Conservation (phyloP, 352 stramenopile genomes). For the Thraustochytrium striatum region DNA sequence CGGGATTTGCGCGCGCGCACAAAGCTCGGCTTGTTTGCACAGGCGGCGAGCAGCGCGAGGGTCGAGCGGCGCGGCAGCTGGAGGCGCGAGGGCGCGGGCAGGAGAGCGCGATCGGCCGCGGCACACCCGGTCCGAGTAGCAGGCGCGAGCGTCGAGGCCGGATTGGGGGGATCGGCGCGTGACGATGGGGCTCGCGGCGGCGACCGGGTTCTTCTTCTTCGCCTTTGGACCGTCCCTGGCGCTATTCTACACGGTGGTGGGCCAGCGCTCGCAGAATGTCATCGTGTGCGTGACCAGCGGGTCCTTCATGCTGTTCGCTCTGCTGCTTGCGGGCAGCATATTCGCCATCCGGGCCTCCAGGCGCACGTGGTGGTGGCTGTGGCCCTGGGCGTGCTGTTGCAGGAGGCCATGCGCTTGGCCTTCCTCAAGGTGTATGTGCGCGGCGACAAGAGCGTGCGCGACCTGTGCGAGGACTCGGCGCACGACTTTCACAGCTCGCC, state of each 20-base stretch:
- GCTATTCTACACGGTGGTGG: constrained; percentile 18
- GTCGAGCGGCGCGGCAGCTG: not conserved
- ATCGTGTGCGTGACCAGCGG: not conserved
- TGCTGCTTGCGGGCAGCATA: constrained; percentile 1
- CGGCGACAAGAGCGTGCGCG: not conserved
- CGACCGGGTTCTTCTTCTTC: constrained; percentile 12
- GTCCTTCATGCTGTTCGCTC: not conserved
- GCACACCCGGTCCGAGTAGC: not conserved
- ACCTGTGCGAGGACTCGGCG: not conserved
- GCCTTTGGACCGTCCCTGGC: constrained; percentile 5
- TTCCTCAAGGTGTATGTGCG: not conserved
- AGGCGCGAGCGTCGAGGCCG: not conserved
- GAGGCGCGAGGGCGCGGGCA: not conserved
- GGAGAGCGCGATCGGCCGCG: not conserved
- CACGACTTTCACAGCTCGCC: not conserved
- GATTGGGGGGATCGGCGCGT: too few species aligned
- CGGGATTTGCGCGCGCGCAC: not conserved
- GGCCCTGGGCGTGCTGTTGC: constrained; percentile 23
- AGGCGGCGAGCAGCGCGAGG: not conserved
- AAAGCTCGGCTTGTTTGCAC: not conserved
- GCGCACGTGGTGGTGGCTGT: not conserved
- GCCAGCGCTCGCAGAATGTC: constrained; percentile 6
- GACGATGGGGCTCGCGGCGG: constrained; percentile 12
- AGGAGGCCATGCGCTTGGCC: not conserved
- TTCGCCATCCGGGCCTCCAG: not conserved